These are phyloP conservation scores for Elsinoe fawcettii DNA, from an alignment of 2,329 filamentous ascomycete genomes.

Conservation along the genomic window DNA sequence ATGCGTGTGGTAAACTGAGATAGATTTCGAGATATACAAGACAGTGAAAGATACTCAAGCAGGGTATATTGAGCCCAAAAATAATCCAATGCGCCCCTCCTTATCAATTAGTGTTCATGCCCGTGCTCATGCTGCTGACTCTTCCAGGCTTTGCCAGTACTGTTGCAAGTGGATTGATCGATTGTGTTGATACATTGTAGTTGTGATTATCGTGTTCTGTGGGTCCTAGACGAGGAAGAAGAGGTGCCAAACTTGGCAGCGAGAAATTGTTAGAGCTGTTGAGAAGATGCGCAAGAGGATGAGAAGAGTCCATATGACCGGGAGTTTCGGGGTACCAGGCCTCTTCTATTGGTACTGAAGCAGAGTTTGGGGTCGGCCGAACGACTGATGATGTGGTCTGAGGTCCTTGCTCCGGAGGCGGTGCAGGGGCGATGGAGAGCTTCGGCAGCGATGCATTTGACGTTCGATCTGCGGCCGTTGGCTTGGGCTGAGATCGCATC, in stretches of 20 bases:
- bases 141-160: background rate
- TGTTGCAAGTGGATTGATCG: background rate
- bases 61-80: background rate
- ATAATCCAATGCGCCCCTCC: background rate
- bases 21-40: background rate
- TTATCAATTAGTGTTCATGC: background rate
- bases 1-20: no score
- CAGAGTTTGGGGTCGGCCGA: background rate
- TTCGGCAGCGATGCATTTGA: background rate
- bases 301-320: background rate
- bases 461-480: background rate
- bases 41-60: background rate
- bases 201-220: constrained; percentile 1
- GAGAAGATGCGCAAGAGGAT: constrained; percentile 10
- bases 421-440: background rate
- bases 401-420: background rate
- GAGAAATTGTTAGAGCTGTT: background rate
- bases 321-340: background rate
- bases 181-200: background rate
- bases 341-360: background rate
- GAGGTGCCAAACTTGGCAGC: background rate
- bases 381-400: background rate
- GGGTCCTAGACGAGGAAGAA: background rate
- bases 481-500: constrained; percentile 11
- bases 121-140: background rate